These are phyloP conservation scores for Starmerella floricola DNA, from an alignment of 805 yeast species.

Conservation along the genomic window DNA sequence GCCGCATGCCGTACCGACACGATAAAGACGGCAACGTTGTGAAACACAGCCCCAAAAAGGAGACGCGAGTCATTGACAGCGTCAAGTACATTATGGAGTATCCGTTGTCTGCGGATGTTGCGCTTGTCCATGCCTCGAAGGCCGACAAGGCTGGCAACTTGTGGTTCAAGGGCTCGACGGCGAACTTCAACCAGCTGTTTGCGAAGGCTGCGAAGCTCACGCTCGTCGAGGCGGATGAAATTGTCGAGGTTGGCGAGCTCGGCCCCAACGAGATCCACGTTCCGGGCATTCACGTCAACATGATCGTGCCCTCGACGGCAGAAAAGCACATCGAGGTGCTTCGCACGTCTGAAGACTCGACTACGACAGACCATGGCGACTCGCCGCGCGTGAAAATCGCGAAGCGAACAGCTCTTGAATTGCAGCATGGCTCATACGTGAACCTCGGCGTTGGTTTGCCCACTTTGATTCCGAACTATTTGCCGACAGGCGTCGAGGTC, in stretches of 20 bases:
- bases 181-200: slow-evolving; percentile 37
- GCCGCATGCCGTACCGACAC: slow-evolving; percentile 37
- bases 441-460: slow-evolving; percentile 46
- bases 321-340: slow-evolving; percentile 35
- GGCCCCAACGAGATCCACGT: slow-evolving; percentile 37
- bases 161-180: slow-evolving; percentile 37
- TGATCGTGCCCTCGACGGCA: slow-evolving; percentile 33
- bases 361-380: neutral
- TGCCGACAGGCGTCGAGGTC: slow-evolving; percentile 31
- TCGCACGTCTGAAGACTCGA: slow-evolving; percentile 6
- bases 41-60: slow-evolving; percentile 32
- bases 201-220: slow-evolving; percentile 37
- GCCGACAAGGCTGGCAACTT: slow-evolving; percentile 41
- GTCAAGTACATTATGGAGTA: slow-evolving; percentile 35
- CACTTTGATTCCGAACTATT: slow-evolving; percentile 36
- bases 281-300: slow-evolving; percentile 36
- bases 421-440: slow-evolving; percentile 34
- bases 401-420: slow-evolving; percentile 37
- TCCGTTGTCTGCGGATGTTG: slow-evolving; percentile 38
- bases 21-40: slow-evolving; percentile 31
- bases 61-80: slow-evolving; percentile 35
- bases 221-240: slow-evolving; percentile 41
- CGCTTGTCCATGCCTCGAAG: slow-evolving; percentile 38
- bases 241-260: slow-evolving; percentile 37
- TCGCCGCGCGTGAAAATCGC: slow-evolving; percentile 30